These are phyloP conservation scores for Fusarium torulosum DNA, from an alignment of 2,329 filamentous ascomycete genomes.

Conservation along the genomic window DNA sequence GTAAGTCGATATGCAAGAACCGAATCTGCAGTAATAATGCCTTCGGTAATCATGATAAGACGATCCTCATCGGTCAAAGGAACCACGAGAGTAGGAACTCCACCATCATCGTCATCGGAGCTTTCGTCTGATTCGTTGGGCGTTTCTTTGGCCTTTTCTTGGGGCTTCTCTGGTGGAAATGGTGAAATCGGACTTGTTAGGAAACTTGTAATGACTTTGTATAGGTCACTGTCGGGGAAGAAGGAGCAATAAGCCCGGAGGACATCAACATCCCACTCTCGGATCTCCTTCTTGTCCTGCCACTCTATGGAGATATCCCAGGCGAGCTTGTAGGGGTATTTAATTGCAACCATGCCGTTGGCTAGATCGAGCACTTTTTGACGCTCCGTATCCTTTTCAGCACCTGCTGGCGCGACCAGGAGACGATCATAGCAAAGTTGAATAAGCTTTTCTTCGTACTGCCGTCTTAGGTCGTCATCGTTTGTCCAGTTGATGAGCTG, in stretches of 20 bases:
- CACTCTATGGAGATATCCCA: conserved; percentile 95
- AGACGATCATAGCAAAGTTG: conserved; percentile 84
- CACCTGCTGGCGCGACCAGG: conserved; percentile 72
- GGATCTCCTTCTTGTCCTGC: conserved; percentile 80
- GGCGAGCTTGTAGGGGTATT: conserved; percentile 87
- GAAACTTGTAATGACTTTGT: conserved; percentile 84
- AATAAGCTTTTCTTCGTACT: conserved; percentile 91
- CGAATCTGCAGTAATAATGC: conserved; percentile 75
- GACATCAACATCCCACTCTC: conserved; percentile 82
- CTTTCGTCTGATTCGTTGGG: conserved; percentile 64
- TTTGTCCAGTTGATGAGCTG: conserved; percentile 90
- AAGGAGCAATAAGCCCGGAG: conserved; percentile 83
- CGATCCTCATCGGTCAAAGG: conserved; percentile 81
- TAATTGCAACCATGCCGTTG: conserved; percentile 95
- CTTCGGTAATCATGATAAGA: conserved; percentile 82
- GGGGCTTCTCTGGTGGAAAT: conserved; percentile 66
- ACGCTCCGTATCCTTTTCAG: conserved; percentile 77
- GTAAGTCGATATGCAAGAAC: conserved; percentile 86
- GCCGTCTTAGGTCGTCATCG: conserved; percentile 85
- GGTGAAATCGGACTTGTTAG: conserved; percentile 86
- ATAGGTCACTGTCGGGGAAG: conserved; percentile 86
- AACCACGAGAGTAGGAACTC: conserved; percentile 65
- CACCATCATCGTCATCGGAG: conserved; percentile 70
- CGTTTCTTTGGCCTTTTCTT: conserved; percentile 38
- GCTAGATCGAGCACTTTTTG: conserved; percentile 81